These are phyloP conservation scores for Taxillus chinensis DNA, from an alignment of 164 flowering plant genomes.

Conservation along the genomic window DNA sequence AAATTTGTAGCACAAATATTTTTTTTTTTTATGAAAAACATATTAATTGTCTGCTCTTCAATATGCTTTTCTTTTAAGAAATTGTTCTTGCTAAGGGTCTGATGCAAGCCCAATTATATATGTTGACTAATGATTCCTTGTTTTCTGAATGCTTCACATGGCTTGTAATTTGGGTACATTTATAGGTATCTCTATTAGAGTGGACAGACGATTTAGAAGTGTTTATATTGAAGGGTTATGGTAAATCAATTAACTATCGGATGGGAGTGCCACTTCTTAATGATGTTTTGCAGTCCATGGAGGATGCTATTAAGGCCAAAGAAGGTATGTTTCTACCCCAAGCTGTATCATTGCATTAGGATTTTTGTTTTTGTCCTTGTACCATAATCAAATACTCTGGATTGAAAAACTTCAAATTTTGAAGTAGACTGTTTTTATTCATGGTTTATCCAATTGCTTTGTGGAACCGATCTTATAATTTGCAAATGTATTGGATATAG, in stretches of 20 bases:
- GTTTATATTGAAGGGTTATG: constrained; percentile 87
- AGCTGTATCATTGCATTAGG: not conserved
- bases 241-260: constrained; percentile 70
- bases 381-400: too few relatives aligned
- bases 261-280: constrained; percentile 89
- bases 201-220: constrained; percentile 93
- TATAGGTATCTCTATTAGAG: constrained; percentile 69
- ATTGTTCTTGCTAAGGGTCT: not conserved
- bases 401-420: not conserved
- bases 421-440: not conserved
- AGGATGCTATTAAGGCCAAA: constrained; percentile 65
- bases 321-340: constrained; percentile 43
- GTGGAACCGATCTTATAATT: too few relatives aligned
- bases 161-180: constrained; percentile 1
- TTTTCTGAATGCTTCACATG: not conserved
- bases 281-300: constrained; percentile 82
- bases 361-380: not conserved
- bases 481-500: too few relatives aligned
- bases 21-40: not conserved
- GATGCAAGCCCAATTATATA: not conserved
- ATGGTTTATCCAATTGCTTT: not conserved
- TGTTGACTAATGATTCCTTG: not conserved
- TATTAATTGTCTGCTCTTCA: not conserved
- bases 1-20: too few relatives aligned
- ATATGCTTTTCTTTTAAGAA: not conserved